Base-by-base conservation (phyloP, 75 land plant genomes). In the Pinus taeda region DNA sequence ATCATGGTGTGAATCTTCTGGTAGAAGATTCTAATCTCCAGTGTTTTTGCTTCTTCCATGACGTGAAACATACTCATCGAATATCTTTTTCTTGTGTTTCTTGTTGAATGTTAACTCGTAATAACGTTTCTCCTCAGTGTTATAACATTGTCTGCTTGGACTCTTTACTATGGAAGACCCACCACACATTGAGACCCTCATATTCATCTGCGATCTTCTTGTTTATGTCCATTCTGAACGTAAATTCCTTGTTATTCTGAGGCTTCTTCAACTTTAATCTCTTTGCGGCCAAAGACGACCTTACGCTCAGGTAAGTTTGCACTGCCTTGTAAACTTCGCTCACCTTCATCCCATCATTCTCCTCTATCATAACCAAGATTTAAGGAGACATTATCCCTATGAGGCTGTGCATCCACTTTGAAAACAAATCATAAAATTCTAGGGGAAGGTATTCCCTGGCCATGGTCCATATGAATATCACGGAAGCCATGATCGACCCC, bases 201-300 rank as follows among this genome's bases (percentile, higher is more conserved):
- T 78, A 87, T 17, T 74, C 59, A 74, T 90, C 93, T 29, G n/a
- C 55, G 74, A 88, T 74, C 56, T 77, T 76, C 81, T 90, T 72
- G 33, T 81, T n/a, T 12, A 81, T 79, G 57, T 93, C 94, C 83
- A 92, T 79, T 65, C 79, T 81, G 37, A 90, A 67, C 22, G 83
- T 77, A 49, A 83, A 58, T 21, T 66, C 55, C 71, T 59, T 74
- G 45, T 70, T 80, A 81, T 87, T 81, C 53, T 87, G 79, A 4
- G 75, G 84, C 26, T 78, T 57, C 13, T 85, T 85, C 12, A 83
- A 80, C 53, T 78, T 85, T 30, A 92, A 76, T 59, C 82, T 36
- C 26, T 66, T 75, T 2, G 86, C 88, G 21, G 57, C 33, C 13
- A 42, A 24, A 53, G 86, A 57, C 26, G 84, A 49, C 26, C 79